Base-by-base conservation (phyloP, 495 filamentous ascomycete species). In the Neurospora sp. region DNA sequence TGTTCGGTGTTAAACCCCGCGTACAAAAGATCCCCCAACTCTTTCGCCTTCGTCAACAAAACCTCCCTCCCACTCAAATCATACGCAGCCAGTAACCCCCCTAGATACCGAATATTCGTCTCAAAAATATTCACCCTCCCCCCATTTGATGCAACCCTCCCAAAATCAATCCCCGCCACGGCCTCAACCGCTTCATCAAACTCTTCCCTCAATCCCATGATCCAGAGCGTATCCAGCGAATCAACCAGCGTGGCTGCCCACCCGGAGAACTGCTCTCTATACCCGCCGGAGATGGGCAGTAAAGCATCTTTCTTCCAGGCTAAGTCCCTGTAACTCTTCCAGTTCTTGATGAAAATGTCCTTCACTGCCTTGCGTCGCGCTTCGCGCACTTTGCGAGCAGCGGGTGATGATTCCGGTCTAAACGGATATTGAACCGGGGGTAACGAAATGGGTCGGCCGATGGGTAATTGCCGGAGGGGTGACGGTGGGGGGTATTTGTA, bases 241-340 rank as follows among this genome's bases (percentile, higher is more conserved):
- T 97, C 94, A 1, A 98, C 92, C 69, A 98, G 78, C 0, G 94
- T 97, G 6, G 94, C 94, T 12, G 90, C 94, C 95, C 95, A 98
- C 27, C 92, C 93, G 73, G 89, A 91, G 81, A 97, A 97, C 2
- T 93, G 91, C 77, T 97, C 84, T 11, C 81, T 84, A 37, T 79
- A 87, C 12, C 80, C 79, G 8, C 87, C 89, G 8, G 86, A 87
- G 2, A 92, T 75, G 0, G 94, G 94, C 38, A 83, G 85, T 14
- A 97, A 81, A 72, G 96, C 94, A 76, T 97, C 94, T 69, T 89
- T 86, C 72, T 88, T 78, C 92, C 93, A 97, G 1, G 94, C 94
- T 80, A 91, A 83, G 16, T 87, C 78, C 75, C 88, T 91, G 75
- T 97, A 97, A 65, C 89, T 89, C 9, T 86, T 84, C 93, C 94